Conservation (phyloP, 345 rosid genomes). For the Rhodamnia rubescens region DNA sequence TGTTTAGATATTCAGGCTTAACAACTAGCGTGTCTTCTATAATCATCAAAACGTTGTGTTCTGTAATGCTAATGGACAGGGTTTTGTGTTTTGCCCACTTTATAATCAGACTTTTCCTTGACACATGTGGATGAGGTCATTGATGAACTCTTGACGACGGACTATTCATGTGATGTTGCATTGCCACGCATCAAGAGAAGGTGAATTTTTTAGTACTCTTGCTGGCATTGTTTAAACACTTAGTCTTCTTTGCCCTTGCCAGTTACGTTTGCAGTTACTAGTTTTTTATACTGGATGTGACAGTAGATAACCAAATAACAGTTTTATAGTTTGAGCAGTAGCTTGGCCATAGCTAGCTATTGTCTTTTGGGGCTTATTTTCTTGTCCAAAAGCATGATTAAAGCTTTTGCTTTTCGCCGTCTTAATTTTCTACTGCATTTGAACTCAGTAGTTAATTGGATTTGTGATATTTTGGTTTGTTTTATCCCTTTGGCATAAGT, state of each 20-base stretch:
- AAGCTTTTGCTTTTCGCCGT: background rate
- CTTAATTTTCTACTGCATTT: background rate
- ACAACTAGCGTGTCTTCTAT: background rate
- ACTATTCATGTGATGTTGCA: constrained; percentile 85
- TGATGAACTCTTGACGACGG: constrained; percentile 72
- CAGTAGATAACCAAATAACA: background rate
- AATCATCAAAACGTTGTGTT: background rate
- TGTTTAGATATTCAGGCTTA: background rate
- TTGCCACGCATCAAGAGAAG: constrained; percentile 84
- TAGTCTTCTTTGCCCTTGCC: background rate
- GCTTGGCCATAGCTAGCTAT: background rate
- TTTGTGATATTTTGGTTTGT: background rate
- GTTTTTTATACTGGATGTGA: background rate
- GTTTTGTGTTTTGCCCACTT: background rate
- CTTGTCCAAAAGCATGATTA: background rate
- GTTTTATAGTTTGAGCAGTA: background rate
- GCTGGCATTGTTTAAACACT: background rate
- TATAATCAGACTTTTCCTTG: constrained; percentile 38
- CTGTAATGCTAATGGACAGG: background rate
- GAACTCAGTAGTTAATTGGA: background rate
- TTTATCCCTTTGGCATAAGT: background rate
- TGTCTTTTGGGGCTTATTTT: background rate
- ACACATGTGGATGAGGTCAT: constrained; percentile 83
- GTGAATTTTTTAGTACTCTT: constrained; percentile 10
- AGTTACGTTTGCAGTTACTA: background rate